Base-by-base conservation (phyloP, 495 filamentous ascomycete species). In the Tuber microsphaerosporum region DNA sequence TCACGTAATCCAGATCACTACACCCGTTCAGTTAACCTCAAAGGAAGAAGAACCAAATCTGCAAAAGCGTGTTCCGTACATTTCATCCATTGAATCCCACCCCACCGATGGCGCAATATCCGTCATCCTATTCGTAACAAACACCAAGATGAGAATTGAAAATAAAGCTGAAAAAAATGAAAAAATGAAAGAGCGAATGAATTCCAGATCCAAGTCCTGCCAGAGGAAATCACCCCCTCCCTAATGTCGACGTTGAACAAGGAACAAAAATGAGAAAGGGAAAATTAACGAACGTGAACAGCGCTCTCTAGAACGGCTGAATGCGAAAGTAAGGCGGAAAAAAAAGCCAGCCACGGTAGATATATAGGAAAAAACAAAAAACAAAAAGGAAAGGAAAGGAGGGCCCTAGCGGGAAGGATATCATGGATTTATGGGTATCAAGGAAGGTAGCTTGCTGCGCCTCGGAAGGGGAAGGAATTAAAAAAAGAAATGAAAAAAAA, bases 1-100 rank as follows among this genome's bases (percentile, higher is more conserved):
- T 72, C 9, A 77, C 71, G 70, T 77, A 82, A 43, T 82, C 81
- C 44, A 76, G 72, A 20, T 82, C 77, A 43, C 81, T 82, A 34
- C 7, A 20, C 4, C 10, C 44, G 41, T 43, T 14, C 56, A 65
- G 56, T 65, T 34, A 65, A 31, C 56, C 51, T n/a, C 39, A 41
- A 41, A 41, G 16, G 4, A 19, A 46, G 56, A 31, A 34, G 14
- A 34, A 34, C 56, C 14, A 19, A 65, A 65, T 65, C 26, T 34
- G 56, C 26, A 34, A 65, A 2, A 31, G 34, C 16, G 26, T 34
- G 26, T 12, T 17, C 56, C 56, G 26, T 65, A 65, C 56, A 65
- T 14, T 34, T 65, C 56, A 26, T 34, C 56, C 56, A 65, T 34
- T 34, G 14, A 65, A 31, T 65, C 56, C 56, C 56, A 16, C 56